Evolutionary conservation across 1,284 basidiomycete genomes (phyloP).

Genomic region (Microbotryum silenes-acaulis): DNA sequence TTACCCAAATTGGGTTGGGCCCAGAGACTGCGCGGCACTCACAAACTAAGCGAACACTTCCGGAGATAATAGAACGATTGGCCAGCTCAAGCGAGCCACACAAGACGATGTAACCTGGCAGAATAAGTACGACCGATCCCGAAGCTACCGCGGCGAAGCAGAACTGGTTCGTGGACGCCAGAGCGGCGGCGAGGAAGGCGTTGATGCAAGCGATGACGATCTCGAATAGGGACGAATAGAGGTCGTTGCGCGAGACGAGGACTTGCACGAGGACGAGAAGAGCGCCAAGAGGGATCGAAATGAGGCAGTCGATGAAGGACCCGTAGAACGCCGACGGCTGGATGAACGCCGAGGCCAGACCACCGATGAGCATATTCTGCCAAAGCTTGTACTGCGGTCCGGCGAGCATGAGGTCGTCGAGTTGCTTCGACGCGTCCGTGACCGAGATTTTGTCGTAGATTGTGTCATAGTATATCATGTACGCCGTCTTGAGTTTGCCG

Average conservation of each 20-base stretch:
- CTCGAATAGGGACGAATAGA: constrained; percentile 82
- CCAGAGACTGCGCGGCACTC: too few species aligned
- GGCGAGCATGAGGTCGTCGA: constrained; percentile 69
- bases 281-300: constrained; percentile 69
- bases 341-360: constrained; percentile 72
- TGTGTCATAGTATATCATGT: constrained; percentile 72
- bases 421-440: constrained; percentile 61
- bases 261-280: constrained; percentile 68
- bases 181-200: constrained; percentile 66
- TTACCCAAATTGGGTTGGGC: too few species aligned
- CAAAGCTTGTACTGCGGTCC: constrained; percentile 52
- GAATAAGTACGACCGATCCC: constrained; percentile 74
- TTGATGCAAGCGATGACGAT: constrained; percentile 73
- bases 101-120: constrained; percentile 76
- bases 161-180: constrained; percentile 62
- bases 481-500: constrained; percentile 66
- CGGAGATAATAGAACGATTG: constrained; percentile 55
- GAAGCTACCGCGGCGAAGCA: constrained; percentile 83
- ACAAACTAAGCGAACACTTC: constrained; percentile 73
- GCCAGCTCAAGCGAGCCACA: constrained; percentile 70
- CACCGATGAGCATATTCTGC: constrained; percentile 67
- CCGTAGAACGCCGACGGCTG: constrained; percentile 53
- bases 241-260: constrained; percentile 58
- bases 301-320: constrained; percentile 69
- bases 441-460: constrained; percentile 80